These are phyloP conservation scores for Botryotinia globosa DNA, from an alignment of 2,329 filamentous ascomycete genomes.

Conservation along the genomic window DNA sequence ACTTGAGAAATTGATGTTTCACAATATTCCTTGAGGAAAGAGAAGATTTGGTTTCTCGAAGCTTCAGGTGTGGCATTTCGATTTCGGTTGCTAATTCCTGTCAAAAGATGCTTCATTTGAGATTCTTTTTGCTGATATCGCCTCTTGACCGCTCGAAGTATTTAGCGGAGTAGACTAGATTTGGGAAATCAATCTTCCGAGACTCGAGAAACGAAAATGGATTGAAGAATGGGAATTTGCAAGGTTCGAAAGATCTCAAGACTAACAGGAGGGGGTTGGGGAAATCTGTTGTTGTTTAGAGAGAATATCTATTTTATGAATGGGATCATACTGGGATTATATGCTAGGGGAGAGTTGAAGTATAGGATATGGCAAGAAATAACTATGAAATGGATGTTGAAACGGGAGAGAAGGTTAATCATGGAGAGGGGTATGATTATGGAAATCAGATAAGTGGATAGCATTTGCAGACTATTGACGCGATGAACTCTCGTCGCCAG, in stretches of 20 bases:
- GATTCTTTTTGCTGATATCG: rapidly evolving
- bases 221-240: rapidly evolving
- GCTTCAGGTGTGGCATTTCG: neutral
- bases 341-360: too few relatives aligned
- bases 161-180: too few relatives aligned
- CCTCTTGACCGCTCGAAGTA: rapidly evolving
- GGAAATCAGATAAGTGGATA: too few relatives aligned
- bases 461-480: neutral
- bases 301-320: too few relatives aligned
- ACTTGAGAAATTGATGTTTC: too few relatives aligned
- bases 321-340: too few relatives aligned
- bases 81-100: neutral
- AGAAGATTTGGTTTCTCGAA: neutral
- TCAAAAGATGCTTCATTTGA: rapidly evolving
- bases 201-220: too few relatives aligned
- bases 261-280: too few relatives aligned
- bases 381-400: too few relatives aligned
- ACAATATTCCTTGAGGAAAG: rapidly evolving
- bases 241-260: neutral
- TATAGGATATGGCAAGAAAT: neutral
- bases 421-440: neutral
- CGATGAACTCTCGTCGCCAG: neutral
- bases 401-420: neutral
- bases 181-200: too few relatives aligned
- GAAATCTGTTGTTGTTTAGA: too few relatives aligned